phyloP scores from a whole-genome alignment of 169 alveolate species.

The Eimeria acervulina region DNA sequence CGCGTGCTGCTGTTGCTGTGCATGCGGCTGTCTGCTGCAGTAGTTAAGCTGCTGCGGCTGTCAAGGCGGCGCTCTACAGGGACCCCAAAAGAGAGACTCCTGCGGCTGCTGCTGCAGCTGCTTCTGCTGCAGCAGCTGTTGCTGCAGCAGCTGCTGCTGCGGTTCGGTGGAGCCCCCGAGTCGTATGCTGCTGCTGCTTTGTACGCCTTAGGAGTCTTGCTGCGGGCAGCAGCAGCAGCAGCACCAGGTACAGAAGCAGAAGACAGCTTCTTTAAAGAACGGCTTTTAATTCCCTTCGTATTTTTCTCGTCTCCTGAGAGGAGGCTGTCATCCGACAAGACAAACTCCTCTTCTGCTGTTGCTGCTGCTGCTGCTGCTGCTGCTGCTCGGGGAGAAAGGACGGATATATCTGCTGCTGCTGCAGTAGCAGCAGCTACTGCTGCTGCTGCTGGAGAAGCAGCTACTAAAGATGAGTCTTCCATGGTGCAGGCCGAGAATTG shows the following conservation, averaged over 20 bases:
- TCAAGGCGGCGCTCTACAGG: background rate
- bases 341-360: background rate
- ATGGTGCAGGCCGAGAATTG: no score
- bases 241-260: background rate
- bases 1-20: background rate
- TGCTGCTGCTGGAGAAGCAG: background rate
- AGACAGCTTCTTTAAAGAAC: background rate
- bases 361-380: slow-evolving; percentile 29
- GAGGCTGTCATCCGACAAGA: slow-evolving; percentile 31
- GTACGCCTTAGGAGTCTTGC: no score
- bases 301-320: slow-evolving; percentile 1
- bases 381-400: background rate
- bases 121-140: slow-evolving; percentile 47
- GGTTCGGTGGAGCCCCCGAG: no score
- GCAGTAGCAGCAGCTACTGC: background rate
- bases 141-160: slow-evolving; percentile 5
- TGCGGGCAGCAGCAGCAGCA: background rate
- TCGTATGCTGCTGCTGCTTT: no score
- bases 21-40: slow-evolving; percentile 46
- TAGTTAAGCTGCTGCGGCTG: background rate
- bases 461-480: no score
- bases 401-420: background rate
- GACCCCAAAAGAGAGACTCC: background rate
- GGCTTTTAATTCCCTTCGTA: background rate
- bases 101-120: slow-evolving; percentile 46